phyloP scores from a whole-genome alignment of 2,329 filamentous ascomycete species.

The Aspergillus thermomutatus region DNA sequence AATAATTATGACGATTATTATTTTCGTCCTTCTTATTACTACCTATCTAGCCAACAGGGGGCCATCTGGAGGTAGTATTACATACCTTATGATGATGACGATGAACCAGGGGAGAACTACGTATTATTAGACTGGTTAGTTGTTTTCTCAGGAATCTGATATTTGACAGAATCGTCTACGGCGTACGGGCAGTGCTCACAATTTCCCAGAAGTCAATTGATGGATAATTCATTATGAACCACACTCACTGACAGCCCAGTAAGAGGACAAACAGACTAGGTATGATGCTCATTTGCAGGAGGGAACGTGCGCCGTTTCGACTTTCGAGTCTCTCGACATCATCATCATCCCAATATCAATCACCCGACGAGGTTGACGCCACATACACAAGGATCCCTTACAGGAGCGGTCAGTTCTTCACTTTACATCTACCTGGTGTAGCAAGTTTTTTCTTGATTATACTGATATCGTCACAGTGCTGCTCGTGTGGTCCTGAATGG shows the following conservation, averaged over 20 bases:
- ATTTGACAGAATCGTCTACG: too few relatives aligned
- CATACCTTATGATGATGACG: background rate
- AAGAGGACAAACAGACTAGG: background rate
- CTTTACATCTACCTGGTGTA: background rate
- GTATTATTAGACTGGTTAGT: too few relatives aligned
- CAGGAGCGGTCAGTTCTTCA: too few relatives aligned
- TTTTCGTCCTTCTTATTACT: background rate
- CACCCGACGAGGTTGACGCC: too few relatives aligned
- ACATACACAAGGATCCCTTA: background rate
- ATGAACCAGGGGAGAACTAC: background rate
- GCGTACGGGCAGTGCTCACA: too few relatives aligned
- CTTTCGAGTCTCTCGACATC: background rate
- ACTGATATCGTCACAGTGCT: background rate
- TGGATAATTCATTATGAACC: background rate
- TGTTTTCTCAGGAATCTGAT: background rate
- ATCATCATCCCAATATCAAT: conserved; percentile 2
- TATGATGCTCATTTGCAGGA: background rate
- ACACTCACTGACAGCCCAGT: background rate
- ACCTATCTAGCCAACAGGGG: background rate
- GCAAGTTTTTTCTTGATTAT: background rate
- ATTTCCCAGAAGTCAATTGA: background rate
- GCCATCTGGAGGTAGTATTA: background rate
- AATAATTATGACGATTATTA: conserved; percentile 1
- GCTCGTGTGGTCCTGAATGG: background rate
- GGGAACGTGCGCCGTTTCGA: conserved; percentile 16